phyloP scores from a whole-genome alignment of 1,139 yeast species.

The Diutina catenulata region DNA sequence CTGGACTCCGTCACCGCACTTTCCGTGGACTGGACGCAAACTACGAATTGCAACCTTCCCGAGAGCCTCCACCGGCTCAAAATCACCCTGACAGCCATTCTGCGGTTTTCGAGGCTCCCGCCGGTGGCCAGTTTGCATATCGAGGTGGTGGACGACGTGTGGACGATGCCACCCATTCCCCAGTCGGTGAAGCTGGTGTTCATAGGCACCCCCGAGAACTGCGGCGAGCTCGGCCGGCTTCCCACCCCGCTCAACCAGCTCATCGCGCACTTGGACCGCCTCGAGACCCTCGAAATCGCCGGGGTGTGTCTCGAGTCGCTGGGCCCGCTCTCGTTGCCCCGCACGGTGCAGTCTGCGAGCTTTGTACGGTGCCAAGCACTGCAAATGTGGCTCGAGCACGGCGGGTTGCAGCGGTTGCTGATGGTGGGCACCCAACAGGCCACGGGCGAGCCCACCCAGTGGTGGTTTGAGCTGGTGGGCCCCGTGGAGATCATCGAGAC shows the following conservation, averaged over 20 bases:
- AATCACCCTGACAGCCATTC: slow-evolving; percentile 1
- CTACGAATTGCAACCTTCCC: neutral
- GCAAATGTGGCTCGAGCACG: too few relatives aligned
- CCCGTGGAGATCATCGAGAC: neutral
- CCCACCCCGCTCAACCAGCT: neutral
- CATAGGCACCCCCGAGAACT: neutral
- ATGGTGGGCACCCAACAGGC: neutral
- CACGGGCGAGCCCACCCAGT: neutral
- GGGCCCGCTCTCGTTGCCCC: too few relatives aligned
- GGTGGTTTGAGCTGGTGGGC: neutral
- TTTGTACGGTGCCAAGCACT: too few relatives aligned
- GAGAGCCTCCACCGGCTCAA: neutral
- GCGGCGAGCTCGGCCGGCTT: neutral
- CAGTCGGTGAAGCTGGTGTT: neutral
- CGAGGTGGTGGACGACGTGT: neutral
- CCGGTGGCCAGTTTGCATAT: neutral
- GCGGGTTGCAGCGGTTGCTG: neutral
- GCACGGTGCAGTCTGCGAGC: too few relatives aligned
- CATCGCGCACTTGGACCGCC: neutral
- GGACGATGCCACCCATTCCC: neutral
- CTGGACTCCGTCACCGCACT: too few relatives aligned
- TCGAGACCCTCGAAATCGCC: neutral
- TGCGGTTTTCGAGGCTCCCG: neutral
- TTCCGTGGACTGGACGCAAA: too few relatives aligned
- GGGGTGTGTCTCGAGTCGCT: neutral